phyloP scores from a whole-genome alignment of 768 basidiomycete species.

The Royoungia palumana region DNA sequence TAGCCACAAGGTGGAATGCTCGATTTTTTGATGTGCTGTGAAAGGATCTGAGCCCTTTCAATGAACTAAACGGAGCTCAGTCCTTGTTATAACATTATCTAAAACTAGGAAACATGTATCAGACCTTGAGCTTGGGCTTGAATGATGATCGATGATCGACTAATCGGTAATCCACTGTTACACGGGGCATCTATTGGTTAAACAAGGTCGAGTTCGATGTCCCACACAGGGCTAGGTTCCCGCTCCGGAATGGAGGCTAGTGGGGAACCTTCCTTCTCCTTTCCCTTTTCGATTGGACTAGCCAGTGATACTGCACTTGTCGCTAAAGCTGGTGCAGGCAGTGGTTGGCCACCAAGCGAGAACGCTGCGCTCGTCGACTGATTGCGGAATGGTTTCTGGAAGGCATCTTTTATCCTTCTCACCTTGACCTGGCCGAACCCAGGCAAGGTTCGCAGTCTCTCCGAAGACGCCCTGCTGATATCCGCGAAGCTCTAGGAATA shows the following conservation, averaged over 20 bases:
- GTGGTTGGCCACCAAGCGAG: constrained; percentile 28
- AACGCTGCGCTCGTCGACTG: constrained; percentile 50
- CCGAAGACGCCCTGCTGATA: constrained; percentile 68
- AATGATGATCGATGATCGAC: too few relatives aligned
- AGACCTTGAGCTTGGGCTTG: neutral
- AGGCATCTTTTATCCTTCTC: constrained; percentile 84
- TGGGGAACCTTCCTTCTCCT: constrained; percentile 20
- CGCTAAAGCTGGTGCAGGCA: constrained; percentile 1
- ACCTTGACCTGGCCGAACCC: constrained; percentile 96
- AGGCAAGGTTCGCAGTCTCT: constrained; percentile 78
- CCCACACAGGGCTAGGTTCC: constrained; percentile 64
- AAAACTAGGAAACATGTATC: neutral
- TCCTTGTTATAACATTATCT: neutral
- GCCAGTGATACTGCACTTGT: neutral
- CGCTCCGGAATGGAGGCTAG: constrained; percentile 18
- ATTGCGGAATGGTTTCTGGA: constrained; percentile 84
- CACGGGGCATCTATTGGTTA: constrained; percentile 19
- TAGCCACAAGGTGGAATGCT: too few relatives aligned
- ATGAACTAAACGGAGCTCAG: too few relatives aligned
- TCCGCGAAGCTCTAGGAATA: constrained; percentile 73
- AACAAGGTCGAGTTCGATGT: constrained; percentile 62
- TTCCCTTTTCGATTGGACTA: constrained; percentile 10
- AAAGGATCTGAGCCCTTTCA: too few relatives aligned
- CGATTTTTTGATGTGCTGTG: too few relatives aligned
- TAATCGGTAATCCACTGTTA: neutral